A percentile compares a stretch with the other conserved stretches of the same genome.
phyloP scores from a whole-genome alignment of 768 basidiomycete genomes.

The Leccinum arenicola region DNA sequence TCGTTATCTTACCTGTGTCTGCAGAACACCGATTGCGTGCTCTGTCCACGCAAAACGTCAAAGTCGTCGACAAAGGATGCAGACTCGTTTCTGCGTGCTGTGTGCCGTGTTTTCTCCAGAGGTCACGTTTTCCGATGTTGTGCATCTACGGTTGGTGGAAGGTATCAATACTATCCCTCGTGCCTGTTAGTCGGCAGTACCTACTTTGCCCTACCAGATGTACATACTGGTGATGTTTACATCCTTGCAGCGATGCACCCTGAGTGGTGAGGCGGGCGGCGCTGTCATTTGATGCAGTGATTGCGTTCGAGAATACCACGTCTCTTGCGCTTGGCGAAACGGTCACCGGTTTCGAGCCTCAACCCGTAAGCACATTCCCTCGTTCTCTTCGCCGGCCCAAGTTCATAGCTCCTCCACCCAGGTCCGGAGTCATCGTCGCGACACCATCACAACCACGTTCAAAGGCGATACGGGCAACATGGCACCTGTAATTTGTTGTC shows the following conservation, averaged over 20 bases:
- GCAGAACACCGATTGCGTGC: constrained; percentile 79
- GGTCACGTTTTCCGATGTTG: constrained; percentile 75
- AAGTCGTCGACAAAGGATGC: constrained; percentile 43
- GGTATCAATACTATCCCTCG: constrained; percentile 73
- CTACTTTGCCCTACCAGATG: constrained; percentile 24
- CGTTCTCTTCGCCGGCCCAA: background rate
- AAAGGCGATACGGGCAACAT: constrained; percentile 78
- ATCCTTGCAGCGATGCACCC: constrained; percentile 57
- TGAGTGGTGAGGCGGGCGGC: constrained; percentile 73
- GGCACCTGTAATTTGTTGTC: constrained; percentile 74
- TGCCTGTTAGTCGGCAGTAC: constrained; percentile 71
- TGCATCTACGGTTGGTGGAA: constrained; percentile 75
- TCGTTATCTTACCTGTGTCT: background rate
- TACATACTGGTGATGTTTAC: constrained; percentile 8
- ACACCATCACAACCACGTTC: constrained; percentile 66
- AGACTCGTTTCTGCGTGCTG: constrained; percentile 68
- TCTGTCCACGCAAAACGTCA: constrained; percentile 61
- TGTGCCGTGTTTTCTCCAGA: constrained; percentile 83
- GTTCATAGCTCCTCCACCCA: constrained; percentile 25
- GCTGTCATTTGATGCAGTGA: constrained; percentile 83
- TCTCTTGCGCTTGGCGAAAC: constrained; percentile 85
- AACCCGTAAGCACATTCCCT: constrained; percentile 50
- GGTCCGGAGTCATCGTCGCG: constrained; percentile 78
- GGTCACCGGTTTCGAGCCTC: constrained; percentile 87
- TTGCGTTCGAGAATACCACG: constrained; percentile 78